These are phyloP conservation scores for Mucor lusitanicus DNA, from an alignment of 371 early-diverging fungal genomes.

Conservation along the genomic window DNA sequence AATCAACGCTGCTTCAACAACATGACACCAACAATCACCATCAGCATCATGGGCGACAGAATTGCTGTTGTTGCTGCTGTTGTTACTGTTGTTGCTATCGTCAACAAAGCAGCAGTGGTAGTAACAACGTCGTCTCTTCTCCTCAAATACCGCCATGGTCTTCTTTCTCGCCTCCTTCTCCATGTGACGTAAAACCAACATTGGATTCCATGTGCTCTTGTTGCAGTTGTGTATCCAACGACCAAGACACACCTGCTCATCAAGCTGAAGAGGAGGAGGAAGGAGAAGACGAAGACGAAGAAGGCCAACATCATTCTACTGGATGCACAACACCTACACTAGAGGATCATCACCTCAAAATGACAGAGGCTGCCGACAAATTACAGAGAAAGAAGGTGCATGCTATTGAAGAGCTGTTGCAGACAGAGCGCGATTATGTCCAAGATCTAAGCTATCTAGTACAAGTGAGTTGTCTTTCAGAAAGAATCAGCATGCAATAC, in stretches of 20 bases:
- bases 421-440: conserved; percentile 52
- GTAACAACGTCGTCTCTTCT: background rate
- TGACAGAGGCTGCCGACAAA: conserved; percentile 6
- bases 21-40: background rate
- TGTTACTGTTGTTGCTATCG: conserved; percentile 12
- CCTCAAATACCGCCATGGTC: background rate
- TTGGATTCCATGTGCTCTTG: conserved; percentile 22
- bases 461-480: too few species aligned
- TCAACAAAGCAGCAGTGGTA: background rate
- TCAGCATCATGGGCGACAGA: background rate
- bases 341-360: background rate
- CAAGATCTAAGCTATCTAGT: conserved; percentile 38
- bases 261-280: background rate
- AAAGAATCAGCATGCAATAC: too few species aligned
- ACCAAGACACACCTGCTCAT: background rate
- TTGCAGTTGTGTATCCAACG: conserved; percentile 20
- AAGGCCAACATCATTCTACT: conserved; percentile 9
- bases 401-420: conserved; percentile 45
- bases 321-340: conserved; percentile 15
- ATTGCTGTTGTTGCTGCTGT: conserved; percentile 19
- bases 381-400: conserved; percentile 27
- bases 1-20: background rate
- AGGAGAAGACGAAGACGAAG: background rate
- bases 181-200: background rate
- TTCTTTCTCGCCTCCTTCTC: background rate